Percentiles rank a stretch among this genome's conserved stretches.
phyloP scores from a whole-genome alignment of 768 basidiomycete genomes.

The Mycena maculata region DNA sequence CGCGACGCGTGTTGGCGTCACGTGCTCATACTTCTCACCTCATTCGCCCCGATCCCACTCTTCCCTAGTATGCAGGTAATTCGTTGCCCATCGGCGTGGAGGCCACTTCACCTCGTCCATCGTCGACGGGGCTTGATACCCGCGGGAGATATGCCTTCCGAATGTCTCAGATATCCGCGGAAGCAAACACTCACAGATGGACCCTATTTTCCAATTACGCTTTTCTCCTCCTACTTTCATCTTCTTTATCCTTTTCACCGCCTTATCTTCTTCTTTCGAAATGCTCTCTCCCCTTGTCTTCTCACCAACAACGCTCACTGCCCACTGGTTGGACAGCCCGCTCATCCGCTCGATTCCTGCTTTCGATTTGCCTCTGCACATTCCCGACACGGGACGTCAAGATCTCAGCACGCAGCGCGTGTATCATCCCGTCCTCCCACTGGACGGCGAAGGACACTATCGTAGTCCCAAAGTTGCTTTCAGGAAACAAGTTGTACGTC shows the following conservation, averaged over 20 bases:
- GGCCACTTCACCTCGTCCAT: too few species aligned
- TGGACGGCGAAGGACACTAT: conserved; percentile 6
- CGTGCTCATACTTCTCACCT: too few species aligned
- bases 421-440: conserved; percentile 1
- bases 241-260: not conserved
- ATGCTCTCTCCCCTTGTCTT: conserved; percentile 9
- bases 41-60: too few species aligned
- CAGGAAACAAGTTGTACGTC: conserved; percentile 7
- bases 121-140: too few species aligned
- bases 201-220: too few species aligned
- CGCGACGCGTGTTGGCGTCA: too few species aligned
- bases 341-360: not conserved
- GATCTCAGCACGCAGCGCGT: not conserved
- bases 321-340: conserved; percentile 16
- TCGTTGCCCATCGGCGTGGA: too few species aligned
- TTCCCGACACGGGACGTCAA: conserved; percentile 3
- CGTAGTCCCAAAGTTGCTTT: conserved; percentile 3
- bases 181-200: too few species aligned
- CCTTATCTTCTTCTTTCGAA: not conserved
- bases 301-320: not conserved
- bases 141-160: too few species aligned
- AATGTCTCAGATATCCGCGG: too few species aligned
- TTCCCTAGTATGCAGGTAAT: too few species aligned
- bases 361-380: not conserved
- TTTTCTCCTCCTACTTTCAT: not conserved